Percentiles rank a stretch among this genome's conserved stretches.
These are phyloP conservation scores for Backusella psychrophila DNA, from an alignment of 192 early-diverging fungal species.

Conservation along the genomic window DNA sequence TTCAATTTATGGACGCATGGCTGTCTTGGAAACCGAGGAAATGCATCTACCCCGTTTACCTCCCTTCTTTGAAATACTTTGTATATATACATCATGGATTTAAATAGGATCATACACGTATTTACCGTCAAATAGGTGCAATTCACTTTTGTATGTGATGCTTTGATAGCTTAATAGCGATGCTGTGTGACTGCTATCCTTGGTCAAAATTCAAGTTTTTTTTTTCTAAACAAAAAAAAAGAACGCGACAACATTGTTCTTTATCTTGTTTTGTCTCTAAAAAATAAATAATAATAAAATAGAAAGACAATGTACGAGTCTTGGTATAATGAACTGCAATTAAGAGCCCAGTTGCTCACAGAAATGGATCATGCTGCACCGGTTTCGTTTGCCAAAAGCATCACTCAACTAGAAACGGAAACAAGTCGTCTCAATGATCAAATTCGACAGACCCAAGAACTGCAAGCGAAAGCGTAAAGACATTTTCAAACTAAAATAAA, in stretches of 20 bases:
- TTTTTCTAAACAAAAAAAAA: too few species aligned
- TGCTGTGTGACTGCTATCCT: background rate
- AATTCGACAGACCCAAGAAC: slow-evolving; percentile 1
- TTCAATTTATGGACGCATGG: too few species aligned
- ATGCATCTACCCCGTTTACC: too few species aligned
- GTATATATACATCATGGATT: too few species aligned
- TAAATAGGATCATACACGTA: too few species aligned
- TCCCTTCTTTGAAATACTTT: too few species aligned
- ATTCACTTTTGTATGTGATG: too few species aligned
- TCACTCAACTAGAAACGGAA: background rate
- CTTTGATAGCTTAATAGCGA: too few species aligned
- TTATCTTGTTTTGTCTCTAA: background rate
- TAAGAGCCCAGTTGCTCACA: background rate
- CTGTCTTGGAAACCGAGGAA: too few species aligned
- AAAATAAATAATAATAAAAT: background rate
- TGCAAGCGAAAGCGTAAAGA: slow-evolving; percentile 11
- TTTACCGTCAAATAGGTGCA: too few species aligned
- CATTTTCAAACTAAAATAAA: background rate
- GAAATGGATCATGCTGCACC: background rate
- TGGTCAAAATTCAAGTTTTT: too few species aligned
- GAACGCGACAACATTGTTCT: background rate
- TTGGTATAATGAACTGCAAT: background rate
- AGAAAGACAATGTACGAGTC: background rate
- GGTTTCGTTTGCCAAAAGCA: background rate
- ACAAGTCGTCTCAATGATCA: slow-evolving; percentile 1